Percentiles rank a stretch among this genome's conserved stretches.
Evolutionary conservation across 2,329 filamentous ascomycete genomes (phyloP).

Genomic region (Scedosporium apiospermum): DNA sequence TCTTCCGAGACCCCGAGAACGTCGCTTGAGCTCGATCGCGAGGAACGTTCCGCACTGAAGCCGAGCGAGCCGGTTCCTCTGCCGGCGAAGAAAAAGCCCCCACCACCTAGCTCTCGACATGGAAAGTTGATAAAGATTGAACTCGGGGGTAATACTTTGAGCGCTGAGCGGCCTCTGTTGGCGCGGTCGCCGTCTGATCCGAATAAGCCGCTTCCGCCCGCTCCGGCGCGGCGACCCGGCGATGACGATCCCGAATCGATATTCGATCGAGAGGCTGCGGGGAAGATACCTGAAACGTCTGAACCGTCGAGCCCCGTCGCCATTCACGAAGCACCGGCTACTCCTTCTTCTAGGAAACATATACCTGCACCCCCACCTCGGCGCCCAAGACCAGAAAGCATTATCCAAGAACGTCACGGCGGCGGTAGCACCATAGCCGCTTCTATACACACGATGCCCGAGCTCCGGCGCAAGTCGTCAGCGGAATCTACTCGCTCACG

Average conservation of each 20-base stretch:
- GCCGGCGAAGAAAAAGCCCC: slow-evolving; percentile 56
- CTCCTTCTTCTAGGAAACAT: slow-evolving; percentile 22
- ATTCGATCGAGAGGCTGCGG: slow-evolving; percentile 44
- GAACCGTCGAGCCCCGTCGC: slow-evolving; percentile 29
- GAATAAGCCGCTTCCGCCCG: slow-evolving; percentile 53
- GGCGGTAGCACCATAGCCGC: slow-evolving; percentile 15
- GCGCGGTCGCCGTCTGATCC: slow-evolving; percentile 30
- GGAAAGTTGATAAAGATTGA: slow-evolving; percentile 60
- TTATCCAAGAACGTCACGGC: slow-evolving; percentile 10
- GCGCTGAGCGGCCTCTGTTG: neutral
- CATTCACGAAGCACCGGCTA: slow-evolving; percentile 15
- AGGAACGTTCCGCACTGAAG: slow-evolving; percentile 3
- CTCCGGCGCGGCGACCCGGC: slow-evolving; percentile 35
- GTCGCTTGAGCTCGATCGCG: slow-evolving; percentile 17
- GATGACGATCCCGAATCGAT: slow-evolving; percentile 40
- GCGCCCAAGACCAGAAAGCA: slow-evolving; percentile 15
- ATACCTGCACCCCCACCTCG: slow-evolving; percentile 43
- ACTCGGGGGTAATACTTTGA: slow-evolving; percentile 23
- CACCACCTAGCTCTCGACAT: slow-evolving; percentile 64
- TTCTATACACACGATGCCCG: slow-evolving; percentile 7
- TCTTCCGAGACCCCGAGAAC: neutral
- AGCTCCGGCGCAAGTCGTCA: slow-evolving; percentile 36
- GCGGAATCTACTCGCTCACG: slow-evolving; percentile 38
- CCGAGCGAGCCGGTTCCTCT: slow-evolving; percentile 10
- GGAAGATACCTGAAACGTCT: slow-evolving; percentile 37